Evolutionary conservation across 2,329 filamentous ascomycete genomes (phyloP).

Genomic region (Cordyceps tenuipes): DNA sequence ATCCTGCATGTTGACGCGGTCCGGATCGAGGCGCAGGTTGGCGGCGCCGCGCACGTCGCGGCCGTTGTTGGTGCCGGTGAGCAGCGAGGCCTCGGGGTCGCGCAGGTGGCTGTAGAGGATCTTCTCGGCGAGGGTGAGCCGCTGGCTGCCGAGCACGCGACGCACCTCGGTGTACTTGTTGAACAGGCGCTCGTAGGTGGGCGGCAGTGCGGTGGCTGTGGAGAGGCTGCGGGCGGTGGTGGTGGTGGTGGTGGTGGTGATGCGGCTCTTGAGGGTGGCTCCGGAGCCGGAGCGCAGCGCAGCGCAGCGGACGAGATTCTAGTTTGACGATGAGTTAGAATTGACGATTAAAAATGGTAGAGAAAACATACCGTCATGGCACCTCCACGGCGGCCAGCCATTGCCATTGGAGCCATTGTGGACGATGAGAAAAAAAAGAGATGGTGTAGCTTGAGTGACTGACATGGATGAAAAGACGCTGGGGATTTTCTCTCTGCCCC

Average conservation of each 20-base stretch:
- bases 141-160: conserved; percentile 56
- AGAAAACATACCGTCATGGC: conserved; percentile 34
- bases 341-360: neutral
- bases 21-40: conserved; percentile 93
- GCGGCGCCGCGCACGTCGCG: conserved; percentile 75
- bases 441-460: neutral
- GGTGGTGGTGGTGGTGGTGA: conserved; percentile 12
- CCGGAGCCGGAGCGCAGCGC: conserved; percentile 20
- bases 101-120: conserved; percentile 95
- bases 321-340: conserved; percentile 9
- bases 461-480: conserved; percentile 14
- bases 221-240: conserved; percentile 27
- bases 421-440: neutral
- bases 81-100: conserved; percentile 78
- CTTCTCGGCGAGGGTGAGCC: conserved; percentile 90
- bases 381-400: conserved; percentile 40
- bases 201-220: conserved; percentile 39
- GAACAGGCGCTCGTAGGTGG: conserved; percentile 77
- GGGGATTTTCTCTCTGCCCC: conserved; percentile 16
- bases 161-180: conserved; percentile 68
- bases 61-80: conserved; percentile 76
- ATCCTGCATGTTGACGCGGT: conserved; percentile 98
- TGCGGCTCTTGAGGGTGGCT: conserved; percentile 14
- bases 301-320: conserved; percentile 31
- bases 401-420: conserved; percentile 42